Percentiles rank a stretch among this genome's conserved stretches.
phyloP scores from a whole-genome alignment of 2,329 filamentous ascomycete genomes.

The Zalaria sp. region DNA sequence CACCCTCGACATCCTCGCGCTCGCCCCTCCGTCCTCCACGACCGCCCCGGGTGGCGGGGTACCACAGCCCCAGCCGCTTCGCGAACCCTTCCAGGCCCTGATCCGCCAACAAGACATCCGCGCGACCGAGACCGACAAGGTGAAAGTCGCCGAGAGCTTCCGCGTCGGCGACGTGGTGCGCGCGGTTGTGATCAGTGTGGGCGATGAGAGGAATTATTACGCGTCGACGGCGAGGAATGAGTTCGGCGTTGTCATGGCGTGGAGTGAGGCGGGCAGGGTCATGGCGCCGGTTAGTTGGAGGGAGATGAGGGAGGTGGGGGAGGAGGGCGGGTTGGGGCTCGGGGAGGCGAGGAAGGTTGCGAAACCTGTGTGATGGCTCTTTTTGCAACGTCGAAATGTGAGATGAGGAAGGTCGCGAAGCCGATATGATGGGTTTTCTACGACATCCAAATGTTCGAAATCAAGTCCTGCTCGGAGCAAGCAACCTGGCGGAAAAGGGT shows the following conservation, averaged over 20 bases:
- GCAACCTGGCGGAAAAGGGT: too few relatives aligned
- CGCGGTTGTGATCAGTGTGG: constrained; percentile 68
- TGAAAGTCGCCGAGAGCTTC: constrained; percentile 82
- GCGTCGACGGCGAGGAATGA: constrained; percentile 85
- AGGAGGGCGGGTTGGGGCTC: constrained; percentile 58
- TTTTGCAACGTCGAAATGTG: too few relatives aligned
- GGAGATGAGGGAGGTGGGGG: constrained; percentile 77
- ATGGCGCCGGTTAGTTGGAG: constrained; percentile 95
- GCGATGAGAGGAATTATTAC: constrained; percentile 92
- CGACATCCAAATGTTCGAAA: too few relatives aligned
- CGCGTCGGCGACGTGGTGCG: constrained; percentile 84
- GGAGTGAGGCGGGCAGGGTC: constrained; percentile 60
- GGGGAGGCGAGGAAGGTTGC: constrained; percentile 83
- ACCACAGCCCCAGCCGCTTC: constrained; percentile 2
- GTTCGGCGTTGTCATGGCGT: constrained; percentile 84
- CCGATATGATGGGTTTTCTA: too few relatives aligned
- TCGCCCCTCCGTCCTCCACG: constrained; percentile 32
- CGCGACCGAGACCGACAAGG: constrained; percentile 89
- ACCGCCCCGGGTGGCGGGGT: constrained; percentile 22
- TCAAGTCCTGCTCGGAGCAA: too few relatives aligned
- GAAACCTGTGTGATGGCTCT: constrained; percentile 80
- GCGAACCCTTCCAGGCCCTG: constrained; percentile 17
- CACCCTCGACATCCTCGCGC: constrained; percentile 71
- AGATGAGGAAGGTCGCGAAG: constrained; percentile 79
- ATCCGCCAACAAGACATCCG: constrained; percentile 62